Conservation (phyloP, 1,284 basidiomycete genomes). For the Sutorius eximius region DNA sequence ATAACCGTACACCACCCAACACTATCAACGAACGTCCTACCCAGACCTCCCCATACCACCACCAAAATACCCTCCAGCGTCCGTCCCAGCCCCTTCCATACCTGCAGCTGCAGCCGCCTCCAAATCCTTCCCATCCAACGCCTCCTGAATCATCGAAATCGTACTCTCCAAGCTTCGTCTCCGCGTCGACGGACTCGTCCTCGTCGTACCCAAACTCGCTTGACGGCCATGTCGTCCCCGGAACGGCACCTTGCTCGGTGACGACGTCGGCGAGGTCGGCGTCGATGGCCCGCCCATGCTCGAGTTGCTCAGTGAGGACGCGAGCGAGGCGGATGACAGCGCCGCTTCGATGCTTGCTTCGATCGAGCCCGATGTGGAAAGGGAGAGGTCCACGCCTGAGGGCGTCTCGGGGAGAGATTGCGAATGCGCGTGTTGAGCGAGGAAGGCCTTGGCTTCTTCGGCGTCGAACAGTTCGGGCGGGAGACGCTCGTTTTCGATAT, state of each 20-base stretch:
- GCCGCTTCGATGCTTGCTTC: conserved; percentile 46
- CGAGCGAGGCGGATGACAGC: conserved; percentile 43
- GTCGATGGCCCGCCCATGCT: conserved; percentile 20
- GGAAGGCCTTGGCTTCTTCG: conserved; percentile 62
- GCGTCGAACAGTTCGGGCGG: conserved; percentile 95
- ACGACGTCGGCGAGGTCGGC: conserved; percentile 38
- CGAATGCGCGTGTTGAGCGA: conserved; percentile 44
- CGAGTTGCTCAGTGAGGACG: conserved; percentile 26
- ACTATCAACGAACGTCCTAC: not conserved
- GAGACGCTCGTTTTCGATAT: conserved; percentile 97
- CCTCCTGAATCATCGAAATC: conserved; percentile 91
- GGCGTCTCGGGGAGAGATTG: conserved; percentile 52
- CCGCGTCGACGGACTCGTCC: conserved; percentile 92
- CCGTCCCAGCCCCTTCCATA: not conserved
- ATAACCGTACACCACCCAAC: not conserved
- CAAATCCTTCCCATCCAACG: conserved; percentile 66
- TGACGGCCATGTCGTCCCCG: conserved; percentile 83
- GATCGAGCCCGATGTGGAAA: conserved; percentile 48
- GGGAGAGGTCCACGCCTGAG: conserved; percentile 42
- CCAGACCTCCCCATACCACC: not conserved
- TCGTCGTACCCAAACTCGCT: conserved; percentile 92
- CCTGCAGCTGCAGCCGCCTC: conserved; percentile 9
- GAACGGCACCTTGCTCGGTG: conserved; percentile 47
- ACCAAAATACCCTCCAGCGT: conserved; percentile 1
- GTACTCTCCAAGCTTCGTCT: conserved; percentile 94